Conservation (phyloP, 23 red algal species). For the Gracilariopsis chorda region DNA sequence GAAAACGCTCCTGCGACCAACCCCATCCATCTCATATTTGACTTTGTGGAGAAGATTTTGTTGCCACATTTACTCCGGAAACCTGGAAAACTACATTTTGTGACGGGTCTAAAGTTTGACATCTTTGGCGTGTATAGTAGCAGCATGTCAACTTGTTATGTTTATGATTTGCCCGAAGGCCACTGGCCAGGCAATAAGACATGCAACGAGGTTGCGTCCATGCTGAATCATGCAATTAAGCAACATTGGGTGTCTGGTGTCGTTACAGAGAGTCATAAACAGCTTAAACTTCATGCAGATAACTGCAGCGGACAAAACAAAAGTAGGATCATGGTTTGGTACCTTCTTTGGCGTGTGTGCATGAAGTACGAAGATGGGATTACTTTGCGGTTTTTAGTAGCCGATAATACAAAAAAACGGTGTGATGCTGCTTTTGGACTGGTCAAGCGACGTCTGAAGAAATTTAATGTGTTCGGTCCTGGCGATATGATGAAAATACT, state of each 20-base stretch:
- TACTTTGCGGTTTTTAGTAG: neutral
- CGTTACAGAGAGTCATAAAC: neutral
- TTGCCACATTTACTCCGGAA: constrained; percentile 9
- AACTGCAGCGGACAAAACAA: constrained; percentile 18
- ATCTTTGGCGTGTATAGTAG: constrained; percentile 1
- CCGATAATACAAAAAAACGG: constrained; percentile 15
- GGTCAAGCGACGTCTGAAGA: neutral
- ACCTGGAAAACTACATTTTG: constrained; percentile 48
- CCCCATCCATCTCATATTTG: constrained; percentile 11
- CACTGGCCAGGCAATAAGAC: constrained; percentile 22
- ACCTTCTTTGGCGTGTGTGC: neutral
- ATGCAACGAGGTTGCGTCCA: neutral
- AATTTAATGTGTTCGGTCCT: neutral
- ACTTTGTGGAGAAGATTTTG: constrained; percentile 32
- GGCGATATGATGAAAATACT: neutral
- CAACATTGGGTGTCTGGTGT: neutral
- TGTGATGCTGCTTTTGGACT: constrained; percentile 15
- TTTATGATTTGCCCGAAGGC: constrained; percentile 22
- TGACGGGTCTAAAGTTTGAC: constrained; percentile 48
- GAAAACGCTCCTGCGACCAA: neutral
- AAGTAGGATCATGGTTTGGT: neutral
- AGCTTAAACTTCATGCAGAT: neutral
- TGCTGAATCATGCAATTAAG: neutral
- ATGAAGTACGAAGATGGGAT: neutral
- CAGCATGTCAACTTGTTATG: neutral